phyloP scores from a whole-genome alignment of 805 yeast genomes.

The Ogataea paraovalis region DNA sequence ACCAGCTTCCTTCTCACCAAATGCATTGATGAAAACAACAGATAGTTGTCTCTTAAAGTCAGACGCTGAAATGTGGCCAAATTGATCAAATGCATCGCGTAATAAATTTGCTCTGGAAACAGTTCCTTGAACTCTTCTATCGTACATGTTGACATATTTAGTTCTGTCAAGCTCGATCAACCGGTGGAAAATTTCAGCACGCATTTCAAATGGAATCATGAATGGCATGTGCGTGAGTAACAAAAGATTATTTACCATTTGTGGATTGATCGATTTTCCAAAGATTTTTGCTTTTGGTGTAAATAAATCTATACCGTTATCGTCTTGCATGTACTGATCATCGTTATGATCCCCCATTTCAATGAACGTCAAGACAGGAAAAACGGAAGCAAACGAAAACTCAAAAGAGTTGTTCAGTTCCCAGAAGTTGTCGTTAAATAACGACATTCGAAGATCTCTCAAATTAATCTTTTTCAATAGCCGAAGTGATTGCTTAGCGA shows the following conservation, averaged over 20 bases:
- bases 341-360: constrained; percentile 16
- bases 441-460: constrained; percentile 57
- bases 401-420: constrained; percentile 20
- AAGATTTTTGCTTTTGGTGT: constrained; percentile 8
- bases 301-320: constrained; percentile 9
- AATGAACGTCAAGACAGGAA: constrained; percentile 18
- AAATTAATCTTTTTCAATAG: constrained; percentile 61
- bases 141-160: constrained; percentile 19
- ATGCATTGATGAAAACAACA: constrained; percentile 66
- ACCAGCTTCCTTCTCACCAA: constrained; percentile 76
- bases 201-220: constrained; percentile 66
- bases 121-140: constrained; percentile 38
- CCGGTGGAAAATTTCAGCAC: constrained; percentile 70
- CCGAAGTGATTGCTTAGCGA: constrained; percentile 36
- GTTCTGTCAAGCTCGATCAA: constrained; percentile 53
- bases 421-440: constrained; percentile 57
- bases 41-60: constrained; percentile 55
- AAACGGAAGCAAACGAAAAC: constrained; percentile 15
- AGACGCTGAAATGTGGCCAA: constrained; percentile 45
- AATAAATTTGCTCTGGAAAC: constrained; percentile 68
- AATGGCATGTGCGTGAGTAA: constrained; percentile 68
- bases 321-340: constrained; percentile 4
- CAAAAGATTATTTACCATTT: constrained; percentile 37
- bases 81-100: constrained; percentile 67
- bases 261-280: constrained; percentile 15